Conservation (phyloP, 2,329 filamentous ascomycete species). For the Arthroderma uncinatum region DNA sequence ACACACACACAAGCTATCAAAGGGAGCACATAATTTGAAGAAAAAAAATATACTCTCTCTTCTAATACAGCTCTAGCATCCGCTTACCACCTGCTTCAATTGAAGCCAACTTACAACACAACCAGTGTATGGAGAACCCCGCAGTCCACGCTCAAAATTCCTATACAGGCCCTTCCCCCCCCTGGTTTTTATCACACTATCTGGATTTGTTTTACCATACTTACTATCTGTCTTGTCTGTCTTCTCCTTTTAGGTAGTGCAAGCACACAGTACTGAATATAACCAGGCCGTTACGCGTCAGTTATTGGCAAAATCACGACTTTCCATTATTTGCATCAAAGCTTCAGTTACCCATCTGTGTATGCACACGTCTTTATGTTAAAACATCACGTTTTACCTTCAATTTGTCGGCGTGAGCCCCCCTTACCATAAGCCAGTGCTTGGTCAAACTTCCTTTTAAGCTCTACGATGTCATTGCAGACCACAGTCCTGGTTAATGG, state of each 20-base stretch:
- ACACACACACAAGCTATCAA: background rate
- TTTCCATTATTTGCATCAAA: background rate
- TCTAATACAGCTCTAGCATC: background rate
- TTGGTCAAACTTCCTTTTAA: background rate
- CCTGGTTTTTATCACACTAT: background rate
- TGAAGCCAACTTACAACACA: background rate
- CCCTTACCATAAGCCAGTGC: background rate
- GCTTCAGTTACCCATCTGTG: too few relatives aligned
- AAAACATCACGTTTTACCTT: background rate
- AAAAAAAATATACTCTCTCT: background rate
- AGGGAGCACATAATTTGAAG: background rate
- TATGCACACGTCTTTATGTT: background rate
- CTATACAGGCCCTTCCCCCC: background rate
- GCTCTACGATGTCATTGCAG: constrained; percentile 15
- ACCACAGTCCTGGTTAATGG: constrained; percentile 15
- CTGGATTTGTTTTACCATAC: background rate
- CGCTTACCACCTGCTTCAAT: background rate
- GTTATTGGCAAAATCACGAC: background rate
- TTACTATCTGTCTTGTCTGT: background rate
- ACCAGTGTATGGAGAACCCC: constrained; percentile 2
- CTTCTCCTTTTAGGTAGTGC: background rate
- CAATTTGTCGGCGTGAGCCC: background rate
- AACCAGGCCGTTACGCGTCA: background rate
- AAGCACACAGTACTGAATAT: background rate
- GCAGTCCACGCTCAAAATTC: background rate